Base-by-base conservation (phyloP, 768 basidiomycete genomes). In the Naganishia onofrii region DNA sequence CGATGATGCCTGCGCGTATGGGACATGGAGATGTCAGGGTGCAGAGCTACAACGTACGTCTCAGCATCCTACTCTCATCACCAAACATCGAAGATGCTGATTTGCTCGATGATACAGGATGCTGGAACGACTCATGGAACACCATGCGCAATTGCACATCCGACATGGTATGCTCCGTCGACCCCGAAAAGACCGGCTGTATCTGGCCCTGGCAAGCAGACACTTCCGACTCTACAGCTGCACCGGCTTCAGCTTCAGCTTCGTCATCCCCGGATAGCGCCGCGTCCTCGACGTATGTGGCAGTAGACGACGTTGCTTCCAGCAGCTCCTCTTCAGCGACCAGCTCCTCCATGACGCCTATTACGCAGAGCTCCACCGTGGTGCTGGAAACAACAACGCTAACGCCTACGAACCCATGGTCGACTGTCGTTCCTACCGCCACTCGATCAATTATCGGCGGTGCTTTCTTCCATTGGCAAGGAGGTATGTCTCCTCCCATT, bases 21-120 rank as follows among this genome's bases (percentile, higher is more conserved):
- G 70, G 2, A 38, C 26, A 15, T 71, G 70, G 70, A 63, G 38
- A 36, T 71, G 70, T 54, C 21, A 53, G 4, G 70, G 70, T 26
- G 13, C 48, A 6, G 70, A 60, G 12, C 42, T 71, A 23, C 70
- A 71, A 32, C 38, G 70, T 70, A 48, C 54, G 65, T 70, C 12
- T 65, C 5, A 12, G 23, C 29, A 9, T 9, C 17, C 19, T 19
- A 38, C n/a, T 56, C 26, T 1, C 46, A 31, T 46, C 15, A 7
- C 29, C 5, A 3, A 42, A 46, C 12, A 34, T 26, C 48, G 32
- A 21, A 36, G 34, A 28, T 21, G 13, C 42, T 36, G 21, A 28
- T 4, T 28, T 8, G 3, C 60, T 38, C 36, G 29, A 21, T 23
- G 46, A 12, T 36, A 15, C 23, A 70, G 70, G 70, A 32, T 71